These are phyloP conservation scores for Candida parachauliodes DNA, from an alignment of 805 yeast genomes.

Conservation along the genomic window DNA sequence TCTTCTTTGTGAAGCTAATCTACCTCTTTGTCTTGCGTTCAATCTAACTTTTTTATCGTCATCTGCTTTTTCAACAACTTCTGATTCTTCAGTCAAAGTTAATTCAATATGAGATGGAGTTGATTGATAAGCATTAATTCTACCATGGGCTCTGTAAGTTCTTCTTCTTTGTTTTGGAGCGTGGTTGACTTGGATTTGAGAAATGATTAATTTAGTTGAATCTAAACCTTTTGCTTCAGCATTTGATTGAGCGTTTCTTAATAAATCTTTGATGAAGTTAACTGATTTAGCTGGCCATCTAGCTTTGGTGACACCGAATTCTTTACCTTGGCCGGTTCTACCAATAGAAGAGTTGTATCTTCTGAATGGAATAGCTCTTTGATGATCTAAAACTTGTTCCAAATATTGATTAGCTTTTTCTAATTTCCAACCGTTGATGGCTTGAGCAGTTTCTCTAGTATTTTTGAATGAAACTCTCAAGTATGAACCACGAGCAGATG, in stretches of 20 bases:
- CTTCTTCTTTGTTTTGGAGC: constrained; percentile 99
- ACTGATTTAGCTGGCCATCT: constrained; percentile 99
- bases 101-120: constrained; percentile 99
- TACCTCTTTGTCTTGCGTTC: constrained; percentile 89
- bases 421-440: constrained; percentile 97
- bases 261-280: constrained; percentile 88
- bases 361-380: constrained; percentile 99
- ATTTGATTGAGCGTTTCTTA: constrained; percentile 97
- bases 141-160: constrained; percentile 99
- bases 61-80: constrained; percentile 87
- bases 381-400: constrained; percentile 93
- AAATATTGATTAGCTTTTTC: constrained; percentile 94
- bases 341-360: constrained; percentile 95
- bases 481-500: constrained; percentile 99
- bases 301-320: constrained; percentile 99
- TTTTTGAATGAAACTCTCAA: constrained; percentile 99
- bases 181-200: constrained; percentile 99
- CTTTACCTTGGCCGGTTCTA: constrained; percentile 99
- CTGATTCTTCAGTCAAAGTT: constrained; percentile 92
- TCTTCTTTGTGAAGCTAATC: constrained; percentile 85
- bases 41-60: constrained; percentile 67
- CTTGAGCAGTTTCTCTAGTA: constrained; percentile 99
- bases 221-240: constrained; percentile 99
- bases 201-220: constrained; percentile 85
- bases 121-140: constrained; percentile 98